These are phyloP conservation scores for Alternaria ethzedia DNA, from an alignment of 2,329 filamentous ascomycete genomes.

Conservation along the genomic window DNA sequence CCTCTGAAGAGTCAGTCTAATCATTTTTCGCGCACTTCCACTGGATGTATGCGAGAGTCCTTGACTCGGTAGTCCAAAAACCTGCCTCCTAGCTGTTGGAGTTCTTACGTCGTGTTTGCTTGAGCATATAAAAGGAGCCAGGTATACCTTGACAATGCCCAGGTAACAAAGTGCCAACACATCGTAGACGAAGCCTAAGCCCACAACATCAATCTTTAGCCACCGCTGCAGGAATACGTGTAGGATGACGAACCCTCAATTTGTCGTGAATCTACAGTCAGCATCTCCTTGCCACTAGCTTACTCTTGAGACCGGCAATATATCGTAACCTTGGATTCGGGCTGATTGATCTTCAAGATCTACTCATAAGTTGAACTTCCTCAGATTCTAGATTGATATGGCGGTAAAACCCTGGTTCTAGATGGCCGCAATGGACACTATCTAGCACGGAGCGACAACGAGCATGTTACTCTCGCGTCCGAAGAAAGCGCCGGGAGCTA, in stretches of 20 bases:
- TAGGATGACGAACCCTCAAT: background rate
- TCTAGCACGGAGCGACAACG: background rate
- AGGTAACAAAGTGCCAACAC: background rate
- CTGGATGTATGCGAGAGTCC: background rate
- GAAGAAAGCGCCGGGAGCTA: background rate
- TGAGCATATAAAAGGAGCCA: background rate
- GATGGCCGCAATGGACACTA: background rate
- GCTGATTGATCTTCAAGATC: background rate
- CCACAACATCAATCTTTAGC: background rate
- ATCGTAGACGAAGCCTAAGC: background rate
- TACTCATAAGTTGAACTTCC: background rate
- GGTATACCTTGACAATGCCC: background rate
- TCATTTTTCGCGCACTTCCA: background rate
- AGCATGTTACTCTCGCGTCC: background rate
- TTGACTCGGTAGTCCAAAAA: background rate
- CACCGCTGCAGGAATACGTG: background rate
- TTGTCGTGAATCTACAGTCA: background rate
- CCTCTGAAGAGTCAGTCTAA: background rate
- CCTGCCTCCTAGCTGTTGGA: background rate
- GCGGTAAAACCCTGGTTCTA: background rate
- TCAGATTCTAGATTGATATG: background rate
- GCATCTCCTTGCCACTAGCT: background rate
- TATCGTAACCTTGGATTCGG: background rate
- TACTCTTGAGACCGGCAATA: background rate
- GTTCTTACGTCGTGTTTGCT: background rate